Evolutionary conservation across 2,329 filamentous ascomycete genomes (phyloP).

Genomic region (Cyanodermella asteris): DNA sequence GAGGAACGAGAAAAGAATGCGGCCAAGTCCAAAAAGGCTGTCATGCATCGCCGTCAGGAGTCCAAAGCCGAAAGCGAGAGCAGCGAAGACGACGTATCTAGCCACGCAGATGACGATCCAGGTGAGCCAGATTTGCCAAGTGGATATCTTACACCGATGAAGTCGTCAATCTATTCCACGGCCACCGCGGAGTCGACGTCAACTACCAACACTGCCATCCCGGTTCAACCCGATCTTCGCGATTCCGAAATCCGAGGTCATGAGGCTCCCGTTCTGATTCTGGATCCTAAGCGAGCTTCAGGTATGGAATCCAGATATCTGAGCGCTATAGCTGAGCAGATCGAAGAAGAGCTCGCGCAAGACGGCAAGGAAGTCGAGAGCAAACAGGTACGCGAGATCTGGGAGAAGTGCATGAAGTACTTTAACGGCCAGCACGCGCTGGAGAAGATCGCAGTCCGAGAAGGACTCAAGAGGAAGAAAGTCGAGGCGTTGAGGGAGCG

Average conservation of each 20-base stretch:
- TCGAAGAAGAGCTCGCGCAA: slow-evolving; percentile 13
- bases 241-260: not conserved
- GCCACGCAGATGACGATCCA: too few relatives aligned
- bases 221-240: too few relatives aligned
- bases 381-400: too few relatives aligned
- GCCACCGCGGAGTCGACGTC: too few relatives aligned
- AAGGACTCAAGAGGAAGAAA: slow-evolving; percentile 70
- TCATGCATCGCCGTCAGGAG: slow-evolving; percentile 1
- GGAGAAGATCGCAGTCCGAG: slow-evolving; percentile 66
- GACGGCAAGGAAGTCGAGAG: slow-evolving; percentile 23
- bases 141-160: too few relatives aligned
- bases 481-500: slow-evolving; percentile 51
- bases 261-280: slow-evolving; percentile 40
- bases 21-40: slow-evolving; percentile 2
- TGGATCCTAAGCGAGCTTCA: slow-evolving; percentile 57
- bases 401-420: slow-evolving; percentile 59
- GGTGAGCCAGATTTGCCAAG: too few relatives aligned
- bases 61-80: not conserved
- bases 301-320: slow-evolving; percentile 56
- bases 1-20: slow-evolving; percentile 31
- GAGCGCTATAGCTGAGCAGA: slow-evolving; percentile 21
- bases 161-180: too few relatives aligned
- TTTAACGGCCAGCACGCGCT: slow-evolving; percentile 70
- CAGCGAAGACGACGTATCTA: too few relatives aligned
- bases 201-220: too few relatives aligned